These are phyloP conservation scores for Hymenoscyphus repandus DNA, from an alignment of 2,329 filamentous ascomycete species.

Conservation along the genomic window DNA sequence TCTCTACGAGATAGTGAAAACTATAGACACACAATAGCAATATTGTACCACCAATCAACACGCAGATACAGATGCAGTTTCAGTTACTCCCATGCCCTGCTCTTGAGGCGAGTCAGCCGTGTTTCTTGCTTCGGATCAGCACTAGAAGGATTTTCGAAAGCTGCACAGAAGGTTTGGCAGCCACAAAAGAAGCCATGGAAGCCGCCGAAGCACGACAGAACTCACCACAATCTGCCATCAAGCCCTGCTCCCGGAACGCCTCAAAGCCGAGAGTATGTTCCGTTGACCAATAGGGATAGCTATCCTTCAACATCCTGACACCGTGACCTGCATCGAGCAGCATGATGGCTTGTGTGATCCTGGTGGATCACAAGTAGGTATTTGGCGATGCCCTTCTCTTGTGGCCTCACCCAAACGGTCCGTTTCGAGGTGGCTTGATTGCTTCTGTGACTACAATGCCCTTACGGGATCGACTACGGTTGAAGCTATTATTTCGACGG, in stretches of 20 bases:
- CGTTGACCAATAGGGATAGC: constrained; percentile 7
- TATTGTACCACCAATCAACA: not conserved
- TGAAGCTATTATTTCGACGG: too few relatives aligned
- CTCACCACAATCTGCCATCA: constrained; percentile 3
- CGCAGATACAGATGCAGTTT: not conserved
- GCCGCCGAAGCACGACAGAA: constrained; percentile 18
- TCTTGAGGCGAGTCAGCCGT: not conserved
- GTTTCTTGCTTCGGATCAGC: not conserved
- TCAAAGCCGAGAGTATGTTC: constrained; percentile 6
- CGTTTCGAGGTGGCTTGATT: not conserved
- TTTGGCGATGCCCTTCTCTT: constrained; percentile 3
- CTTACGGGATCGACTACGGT: too few relatives aligned
- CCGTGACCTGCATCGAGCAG: constrained; percentile 8
- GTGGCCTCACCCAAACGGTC: not conserved
- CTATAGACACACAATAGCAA: too few relatives aligned
- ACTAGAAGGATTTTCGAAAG: constrained; percentile 22
- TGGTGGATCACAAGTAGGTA: constrained; percentile 1
- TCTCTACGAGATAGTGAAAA: too few relatives aligned
- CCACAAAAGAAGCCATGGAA: constrained; percentile 18
- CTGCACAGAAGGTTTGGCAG: constrained; percentile 21
- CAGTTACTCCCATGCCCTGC: not conserved
- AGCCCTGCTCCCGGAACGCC: constrained; percentile 13
- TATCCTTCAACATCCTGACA: constrained; percentile 9
- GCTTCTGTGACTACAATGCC: too few relatives aligned
- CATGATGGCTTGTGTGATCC: not conserved